A percentile compares a stretch with the other conserved stretches of the same genome.
These are phyloP conservation scores for Saccharomycopsis amapae DNA, from an alignment of 805 yeast genomes.

Conservation along the genomic window DNA sequence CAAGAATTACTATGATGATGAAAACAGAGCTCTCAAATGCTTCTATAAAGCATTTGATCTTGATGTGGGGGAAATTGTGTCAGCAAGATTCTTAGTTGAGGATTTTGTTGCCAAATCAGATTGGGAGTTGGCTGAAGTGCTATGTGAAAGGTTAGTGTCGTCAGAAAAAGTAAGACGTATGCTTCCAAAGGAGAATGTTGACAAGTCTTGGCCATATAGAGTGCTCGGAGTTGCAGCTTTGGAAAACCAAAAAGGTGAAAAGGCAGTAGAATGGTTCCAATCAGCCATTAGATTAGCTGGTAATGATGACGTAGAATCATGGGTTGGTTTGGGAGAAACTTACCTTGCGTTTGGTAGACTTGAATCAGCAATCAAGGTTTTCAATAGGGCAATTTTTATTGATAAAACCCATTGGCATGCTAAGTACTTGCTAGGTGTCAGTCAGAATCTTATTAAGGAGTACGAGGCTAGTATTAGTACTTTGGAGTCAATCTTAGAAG, in stretches of 20 bases:
- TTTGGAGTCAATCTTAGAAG: constrained; percentile 36
- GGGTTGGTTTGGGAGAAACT: constrained; percentile 98
- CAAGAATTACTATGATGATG: constrained; percentile 48
- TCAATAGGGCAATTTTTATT: constrained; percentile 52
- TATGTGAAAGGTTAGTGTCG: constrained; percentile 58
- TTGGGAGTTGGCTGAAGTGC: constrained; percentile 78
- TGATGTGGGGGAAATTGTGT: constrained; percentile 63
- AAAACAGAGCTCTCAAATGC: constrained; percentile 70
- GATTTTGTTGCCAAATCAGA: constrained; percentile 61
- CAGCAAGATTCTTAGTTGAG: constrained; percentile 67
- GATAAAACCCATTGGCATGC: constrained; percentile 51
- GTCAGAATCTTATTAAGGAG: constrained; percentile 56
- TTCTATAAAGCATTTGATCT: constrained; percentile 85
- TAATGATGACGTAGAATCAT: constrained; percentile 58
- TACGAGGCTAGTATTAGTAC: constrained; percentile 51
- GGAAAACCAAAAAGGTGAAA: constrained; percentile 61
- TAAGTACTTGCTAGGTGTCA: constrained; percentile 58
- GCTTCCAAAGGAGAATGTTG: constrained; percentile 31
- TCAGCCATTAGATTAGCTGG: constrained; percentile 66
- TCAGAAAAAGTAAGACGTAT: constrained; percentile 53
- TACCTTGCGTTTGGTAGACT: constrained; percentile 77
- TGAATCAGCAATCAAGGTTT: constrained; percentile 82
- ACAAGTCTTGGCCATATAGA: constrained; percentile 78
- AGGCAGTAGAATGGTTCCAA: constrained; percentile 87
- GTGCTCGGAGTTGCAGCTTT: constrained; percentile 75